These are phyloP conservation scores for Termitomyces sp. DNA, from an alignment of 768 basidiomycete species.

Conservation along the genomic window DNA sequence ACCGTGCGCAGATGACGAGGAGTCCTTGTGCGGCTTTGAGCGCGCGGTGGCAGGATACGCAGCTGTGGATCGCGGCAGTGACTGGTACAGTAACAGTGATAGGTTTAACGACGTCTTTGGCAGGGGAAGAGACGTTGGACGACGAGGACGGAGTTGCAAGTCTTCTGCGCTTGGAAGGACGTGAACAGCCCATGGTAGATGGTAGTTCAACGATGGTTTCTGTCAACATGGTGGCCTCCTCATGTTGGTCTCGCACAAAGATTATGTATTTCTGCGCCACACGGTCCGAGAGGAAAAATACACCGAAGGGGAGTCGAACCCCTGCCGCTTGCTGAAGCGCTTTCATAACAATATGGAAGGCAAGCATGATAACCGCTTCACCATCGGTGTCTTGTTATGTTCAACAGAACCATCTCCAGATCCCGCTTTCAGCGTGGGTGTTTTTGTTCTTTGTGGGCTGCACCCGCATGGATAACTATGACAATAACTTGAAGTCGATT, in stretches of 20 bases:
- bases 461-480: too few species aligned
- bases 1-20: slow-evolving; percentile 25
- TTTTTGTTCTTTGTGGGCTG: too few species aligned
- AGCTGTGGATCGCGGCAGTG: slow-evolving; percentile 8
- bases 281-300: slow-evolving; percentile 15
- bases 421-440: too few species aligned
- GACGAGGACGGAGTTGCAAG: slow-evolving; percentile 9
- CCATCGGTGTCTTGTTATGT: slow-evolving; percentile 43
- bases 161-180: slow-evolving; percentile 27
- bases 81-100: background rate
- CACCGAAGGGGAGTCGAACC: slow-evolving; percentile 76
- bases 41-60: slow-evolving; percentile 26
- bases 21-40: slow-evolving; percentile 17
- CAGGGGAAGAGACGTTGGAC: background rate
- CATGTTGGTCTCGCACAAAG: slow-evolving; percentile 3
- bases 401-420: too few species aligned
- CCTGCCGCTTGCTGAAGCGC: slow-evolving; percentile 59
- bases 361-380: slow-evolving; percentile 94
- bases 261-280: background rate
- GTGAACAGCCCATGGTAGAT: slow-evolving; percentile 13
- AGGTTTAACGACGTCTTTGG: background rate
- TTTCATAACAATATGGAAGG: slow-evolving; percentile 51
- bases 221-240: slow-evolving; percentile 8
- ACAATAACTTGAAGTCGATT: too few species aligned
- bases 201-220: background rate